phyloP scores from a whole-genome alignment of 108 stramenopile genomes.

The Discostella stelligeroides region DNA sequence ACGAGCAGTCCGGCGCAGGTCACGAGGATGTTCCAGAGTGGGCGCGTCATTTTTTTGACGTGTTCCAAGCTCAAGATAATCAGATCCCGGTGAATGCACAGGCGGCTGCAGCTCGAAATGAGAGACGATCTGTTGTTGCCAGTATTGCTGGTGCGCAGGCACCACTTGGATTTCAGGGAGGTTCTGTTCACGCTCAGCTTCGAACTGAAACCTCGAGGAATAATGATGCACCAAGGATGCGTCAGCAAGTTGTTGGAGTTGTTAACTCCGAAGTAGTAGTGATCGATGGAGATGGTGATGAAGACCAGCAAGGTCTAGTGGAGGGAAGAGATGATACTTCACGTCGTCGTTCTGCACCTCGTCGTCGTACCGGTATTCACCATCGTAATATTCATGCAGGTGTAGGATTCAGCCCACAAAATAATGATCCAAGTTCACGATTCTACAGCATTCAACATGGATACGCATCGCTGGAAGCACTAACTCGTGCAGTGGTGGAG shows the following conservation, averaged over 20 bases:
- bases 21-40: constrained; percentile 18
- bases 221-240: background rate
- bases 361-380: constrained; percentile 2
- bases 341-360: background rate
- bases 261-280: background rate
- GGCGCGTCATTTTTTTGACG: constrained; percentile 13
- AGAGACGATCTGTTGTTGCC: background rate
- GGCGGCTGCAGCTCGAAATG: background rate
- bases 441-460: background rate
- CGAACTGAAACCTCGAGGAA: background rate
- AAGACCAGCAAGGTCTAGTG: too few relatives aligned
- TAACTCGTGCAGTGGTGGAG: background rate
- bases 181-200: constrained; percentile 1
- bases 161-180: constrained; percentile 3
- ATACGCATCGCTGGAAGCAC: constrained; percentile 1
- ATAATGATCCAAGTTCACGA: background rate
- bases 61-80: constrained; percentile 1
- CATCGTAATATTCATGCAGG: background rate
- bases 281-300: background rate
- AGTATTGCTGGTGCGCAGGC: constrained; percentile 15
- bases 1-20: background rate
- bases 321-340: background rate
- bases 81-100: background rate
- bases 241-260: background rate
- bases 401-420: background rate